Evolutionary conservation across 2,329 filamentous ascomycete genomes (phyloP).

Genomic region (Pseudogymnoascus sp.): DNA sequence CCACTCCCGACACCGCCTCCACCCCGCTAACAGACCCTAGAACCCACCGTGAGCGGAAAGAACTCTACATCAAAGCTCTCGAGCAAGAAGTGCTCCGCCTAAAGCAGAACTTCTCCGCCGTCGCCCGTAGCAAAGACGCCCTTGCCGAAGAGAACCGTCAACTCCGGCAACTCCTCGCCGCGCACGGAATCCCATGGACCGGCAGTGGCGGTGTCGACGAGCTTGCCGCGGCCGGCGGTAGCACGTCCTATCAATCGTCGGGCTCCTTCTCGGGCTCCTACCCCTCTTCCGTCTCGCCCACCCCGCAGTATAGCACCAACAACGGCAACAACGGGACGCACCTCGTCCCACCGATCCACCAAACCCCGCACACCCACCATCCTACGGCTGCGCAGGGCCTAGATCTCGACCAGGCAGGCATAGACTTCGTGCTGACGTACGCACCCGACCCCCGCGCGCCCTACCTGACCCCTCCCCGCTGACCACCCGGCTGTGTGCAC

Average conservation of each 20-base stretch:
- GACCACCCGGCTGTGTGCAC: not conserved
- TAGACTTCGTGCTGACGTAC: conserved; percentile 89
- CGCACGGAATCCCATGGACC: conserved; percentile 40
- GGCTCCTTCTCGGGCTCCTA: conserved; percentile 53
- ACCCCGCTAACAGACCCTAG: conserved; percentile 38
- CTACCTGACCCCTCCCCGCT: not conserved
- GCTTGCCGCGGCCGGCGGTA: conserved; percentile 31
- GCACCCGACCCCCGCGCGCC: conserved; percentile 34
- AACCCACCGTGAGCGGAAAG: conserved; percentile 93
- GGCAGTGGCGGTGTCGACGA: conserved; percentile 26
- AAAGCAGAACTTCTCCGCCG: conserved; percentile 72
- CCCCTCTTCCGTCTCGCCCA: not conserved
- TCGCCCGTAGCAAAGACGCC: conserved; percentile 66
- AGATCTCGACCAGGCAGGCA: conserved; percentile 75
- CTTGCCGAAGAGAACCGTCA: conserved; percentile 72
- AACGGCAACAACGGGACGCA: not conserved
- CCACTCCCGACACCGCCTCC: not conserved
- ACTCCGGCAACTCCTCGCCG: conserved; percentile 50
- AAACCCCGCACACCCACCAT: not conserved
- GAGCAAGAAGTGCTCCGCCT: conserved; percentile 86
- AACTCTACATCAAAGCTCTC: conserved; percentile 87
- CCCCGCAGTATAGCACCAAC: not conserved
- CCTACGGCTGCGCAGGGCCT: conserved; percentile 27
- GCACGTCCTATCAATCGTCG: conserved; percentile 40
- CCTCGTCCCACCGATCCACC: not conserved